Conservation (phyloP, 257 asterid genomes). For the Nyctanthes arbortristis region DNA sequence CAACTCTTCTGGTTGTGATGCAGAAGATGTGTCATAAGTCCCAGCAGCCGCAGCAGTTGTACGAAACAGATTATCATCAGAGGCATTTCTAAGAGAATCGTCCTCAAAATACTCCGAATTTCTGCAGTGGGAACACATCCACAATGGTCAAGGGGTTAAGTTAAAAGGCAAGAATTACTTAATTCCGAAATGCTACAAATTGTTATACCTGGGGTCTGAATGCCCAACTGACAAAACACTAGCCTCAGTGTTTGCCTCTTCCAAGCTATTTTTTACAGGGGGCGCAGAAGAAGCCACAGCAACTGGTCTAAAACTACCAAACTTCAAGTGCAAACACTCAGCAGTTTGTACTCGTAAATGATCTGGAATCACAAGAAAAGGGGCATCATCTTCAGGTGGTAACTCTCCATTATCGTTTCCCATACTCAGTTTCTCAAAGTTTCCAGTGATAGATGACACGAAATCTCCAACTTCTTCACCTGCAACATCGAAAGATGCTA, state of each 20-base stretch:
- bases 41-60: constrained; percentile 47
- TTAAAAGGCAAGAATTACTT: background rate
- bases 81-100: constrained; percentile 50
- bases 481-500: constrained; percentile 37
- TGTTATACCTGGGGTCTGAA: constrained; percentile 53
- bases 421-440: constrained; percentile 55
- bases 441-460: constrained; percentile 55
- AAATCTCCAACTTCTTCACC: constrained; percentile 51
- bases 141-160: constrained; percentile 9
- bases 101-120: constrained; percentile 63
- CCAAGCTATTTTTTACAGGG: constrained; percentile 48
- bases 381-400: constrained; percentile 50
- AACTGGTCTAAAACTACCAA: constrained; percentile 77
- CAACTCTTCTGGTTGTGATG: constrained; percentile 58
- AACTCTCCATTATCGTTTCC: constrained; percentile 47
- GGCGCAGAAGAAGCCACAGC: constrained; percentile 46
- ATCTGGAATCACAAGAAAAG: constrained; percentile 75
- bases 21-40: constrained; percentile 60
- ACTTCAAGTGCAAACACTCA: constrained; percentile 85
- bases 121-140: constrained; percentile 46
- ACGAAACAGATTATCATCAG: constrained; percentile 52
- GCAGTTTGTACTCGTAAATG: constrained; percentile 80
- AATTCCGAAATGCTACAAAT: constrained; percentile 10
- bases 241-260: constrained; percentile 47
- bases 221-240: constrained; percentile 52